phyloP scores from a whole-genome alignment of 139 green algal genomes.

The Volvox africanus region DNA sequence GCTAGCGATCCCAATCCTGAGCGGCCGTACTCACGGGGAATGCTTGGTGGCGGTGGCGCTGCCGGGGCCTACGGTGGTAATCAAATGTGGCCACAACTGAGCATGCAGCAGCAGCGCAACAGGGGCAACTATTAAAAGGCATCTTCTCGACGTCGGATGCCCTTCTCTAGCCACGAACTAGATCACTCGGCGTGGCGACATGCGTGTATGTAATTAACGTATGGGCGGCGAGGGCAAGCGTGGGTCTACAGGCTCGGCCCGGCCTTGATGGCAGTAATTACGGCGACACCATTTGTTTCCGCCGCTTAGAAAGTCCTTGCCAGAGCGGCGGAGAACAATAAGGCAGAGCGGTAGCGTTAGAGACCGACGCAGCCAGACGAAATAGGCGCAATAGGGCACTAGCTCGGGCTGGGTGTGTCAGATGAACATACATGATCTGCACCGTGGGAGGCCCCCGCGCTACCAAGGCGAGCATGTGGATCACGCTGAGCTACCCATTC shows the following conservation, averaged over 20 bases:
- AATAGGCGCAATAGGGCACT: background rate
- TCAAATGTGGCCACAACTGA: conserved; percentile 41
- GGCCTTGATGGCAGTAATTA: background rate
- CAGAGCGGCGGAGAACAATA: background rate
- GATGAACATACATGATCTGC: too few species aligned
- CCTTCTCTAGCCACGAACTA: background rate
- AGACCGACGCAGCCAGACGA: too few species aligned
- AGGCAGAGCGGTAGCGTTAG: background rate
- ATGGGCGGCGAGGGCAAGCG: background rate
- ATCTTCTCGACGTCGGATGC: background rate
- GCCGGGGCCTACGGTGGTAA: background rate
- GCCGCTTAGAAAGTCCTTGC: background rate
- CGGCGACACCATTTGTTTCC: background rate
- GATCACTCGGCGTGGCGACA: background rate
- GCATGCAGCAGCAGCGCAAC: conserved; percentile 44
- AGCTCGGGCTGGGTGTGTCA: background rate
- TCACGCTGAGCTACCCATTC: background rate
- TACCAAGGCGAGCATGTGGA: background rate
- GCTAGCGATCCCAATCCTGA: conserved; percentile 3
- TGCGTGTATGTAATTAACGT: background rate
- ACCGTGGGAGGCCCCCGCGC: too few species aligned
- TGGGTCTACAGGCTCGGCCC: too few species aligned
- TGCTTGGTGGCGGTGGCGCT: conserved; percentile 11
- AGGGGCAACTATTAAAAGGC: conserved; percentile 7
- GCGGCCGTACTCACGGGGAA: conserved; percentile 33